phyloP scores from a whole-genome alignment of 2,329 filamentous ascomycete genomes.

The Fusarium bactridioides region DNA sequence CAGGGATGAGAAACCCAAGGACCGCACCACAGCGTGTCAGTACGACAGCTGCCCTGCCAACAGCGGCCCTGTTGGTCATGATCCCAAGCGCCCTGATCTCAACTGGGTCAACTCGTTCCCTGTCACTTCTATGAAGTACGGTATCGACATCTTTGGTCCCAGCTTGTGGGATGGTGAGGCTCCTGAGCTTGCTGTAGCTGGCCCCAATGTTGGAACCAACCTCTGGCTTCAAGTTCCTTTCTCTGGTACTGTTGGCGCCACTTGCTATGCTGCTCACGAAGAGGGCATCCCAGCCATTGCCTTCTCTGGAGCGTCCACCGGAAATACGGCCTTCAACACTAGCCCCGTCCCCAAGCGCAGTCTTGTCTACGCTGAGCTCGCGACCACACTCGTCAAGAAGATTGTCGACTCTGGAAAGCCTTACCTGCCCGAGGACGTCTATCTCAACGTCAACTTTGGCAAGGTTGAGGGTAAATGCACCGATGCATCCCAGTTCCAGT shows the following conservation, averaged over 20 bases:
- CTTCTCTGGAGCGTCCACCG: slow-evolving; percentile 65
- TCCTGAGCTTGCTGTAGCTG: slow-evolving; percentile 71
- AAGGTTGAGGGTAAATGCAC: slow-evolving; percentile 60
- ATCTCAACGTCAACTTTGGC: slow-evolving; percentile 76
- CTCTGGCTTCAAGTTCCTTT: slow-evolving; percentile 63
- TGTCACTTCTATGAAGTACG: slow-evolving; percentile 69
- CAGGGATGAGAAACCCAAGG: slow-evolving; percentile 52
- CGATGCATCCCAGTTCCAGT: slow-evolving; percentile 64
- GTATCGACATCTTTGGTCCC: slow-evolving; percentile 64
- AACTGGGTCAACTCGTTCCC: slow-evolving; percentile 79
- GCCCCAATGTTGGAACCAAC: slow-evolving; percentile 68
- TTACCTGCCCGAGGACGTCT: slow-evolving; percentile 67
- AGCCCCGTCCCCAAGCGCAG: slow-evolving; percentile 61
- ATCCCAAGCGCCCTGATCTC: slow-evolving; percentile 56
- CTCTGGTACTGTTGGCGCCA: slow-evolving; percentile 74
- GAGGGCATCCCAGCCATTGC: slow-evolving; percentile 71
- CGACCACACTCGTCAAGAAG: slow-evolving; percentile 63
- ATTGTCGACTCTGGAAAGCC: slow-evolving; percentile 65
- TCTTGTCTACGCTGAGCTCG: slow-evolving; percentile 69
- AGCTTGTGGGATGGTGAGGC: slow-evolving; percentile 59
- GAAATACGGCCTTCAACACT: slow-evolving; percentile 62
- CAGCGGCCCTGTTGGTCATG: slow-evolving; percentile 64
- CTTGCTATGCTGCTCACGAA: slow-evolving; percentile 63
- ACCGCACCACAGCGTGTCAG: slow-evolving; percentile 62
- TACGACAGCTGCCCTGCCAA: slow-evolving; percentile 67